phyloP scores from a whole-genome alignment of 306 rosid genomes.

The Spatholobus suberectus region DNA sequence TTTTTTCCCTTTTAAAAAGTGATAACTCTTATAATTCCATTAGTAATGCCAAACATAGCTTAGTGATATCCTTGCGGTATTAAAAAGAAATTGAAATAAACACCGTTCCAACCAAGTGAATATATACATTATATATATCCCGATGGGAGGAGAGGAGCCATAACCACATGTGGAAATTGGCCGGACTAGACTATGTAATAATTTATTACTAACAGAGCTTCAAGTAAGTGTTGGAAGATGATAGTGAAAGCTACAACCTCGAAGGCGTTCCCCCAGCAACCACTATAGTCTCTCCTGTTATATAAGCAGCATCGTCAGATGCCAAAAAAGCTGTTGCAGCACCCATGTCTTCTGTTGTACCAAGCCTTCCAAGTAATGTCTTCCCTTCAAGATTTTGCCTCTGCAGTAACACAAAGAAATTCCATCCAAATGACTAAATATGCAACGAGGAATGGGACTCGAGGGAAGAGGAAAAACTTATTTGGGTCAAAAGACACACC shows the following conservation, averaged over 20 bases:
- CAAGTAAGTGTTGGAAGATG: not conserved
- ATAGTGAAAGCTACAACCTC: constrained; percentile 62
- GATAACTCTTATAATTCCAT: not conserved
- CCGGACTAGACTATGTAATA: too few relatives aligned
- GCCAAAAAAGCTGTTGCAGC: constrained; percentile 89
- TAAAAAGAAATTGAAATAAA: not conserved
- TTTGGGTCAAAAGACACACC: constrained; percentile 45
- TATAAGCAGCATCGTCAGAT: constrained; percentile 89
- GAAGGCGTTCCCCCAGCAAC: constrained; percentile 95
- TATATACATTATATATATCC: not conserved
- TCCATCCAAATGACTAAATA: not conserved
- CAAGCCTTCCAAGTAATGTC: constrained; percentile 81
- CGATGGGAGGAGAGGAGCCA: not conserved
- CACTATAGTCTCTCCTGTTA: constrained; percentile 95
- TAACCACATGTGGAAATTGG: not conserved
- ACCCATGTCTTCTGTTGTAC: constrained; percentile 91
- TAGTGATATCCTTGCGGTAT: not conserved
- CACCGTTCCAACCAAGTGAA: not conserved
- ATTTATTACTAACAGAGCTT: not conserved
- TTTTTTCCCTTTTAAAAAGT: not conserved
- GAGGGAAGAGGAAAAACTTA: constrained; percentile 14
- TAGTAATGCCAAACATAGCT: not conserved
- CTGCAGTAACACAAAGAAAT: constrained; percentile 54
- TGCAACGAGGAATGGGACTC: not conserved
- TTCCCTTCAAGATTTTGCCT: constrained; percentile 61